Evolutionary conservation across 768 basidiomycete species (phyloP).

Genomic region (Pluteus cervinus): DNA sequence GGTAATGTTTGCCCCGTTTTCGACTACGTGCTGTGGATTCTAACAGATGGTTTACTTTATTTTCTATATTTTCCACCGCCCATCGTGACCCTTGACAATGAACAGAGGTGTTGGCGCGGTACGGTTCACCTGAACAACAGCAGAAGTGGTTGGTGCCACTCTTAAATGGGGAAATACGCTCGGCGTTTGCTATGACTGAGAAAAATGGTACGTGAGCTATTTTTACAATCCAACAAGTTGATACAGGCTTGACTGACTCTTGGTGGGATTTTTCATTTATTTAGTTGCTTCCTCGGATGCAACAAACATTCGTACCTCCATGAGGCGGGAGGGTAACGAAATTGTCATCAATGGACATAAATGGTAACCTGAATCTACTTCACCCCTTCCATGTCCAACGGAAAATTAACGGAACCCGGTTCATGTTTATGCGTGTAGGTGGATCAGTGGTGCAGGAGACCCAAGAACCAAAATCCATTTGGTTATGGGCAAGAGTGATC

Average conservation of each 20-base stretch:
- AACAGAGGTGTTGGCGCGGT: slow-evolving; percentile 92
- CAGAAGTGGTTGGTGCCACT: slow-evolving; percentile 85
- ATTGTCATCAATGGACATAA: slow-evolving; percentile 96
- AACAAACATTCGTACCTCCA: slow-evolving; percentile 87
- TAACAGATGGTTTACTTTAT: neutral
- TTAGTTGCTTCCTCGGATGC: slow-evolving; percentile 93
- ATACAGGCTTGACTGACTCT: slow-evolving; percentile 2
- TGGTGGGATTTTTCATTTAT: slow-evolving; percentile 5
- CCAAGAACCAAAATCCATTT: slow-evolving; percentile 86
- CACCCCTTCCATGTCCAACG: neutral
- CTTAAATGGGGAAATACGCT: slow-evolving; percentile 88
- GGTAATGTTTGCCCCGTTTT: slow-evolving; percentile 40
- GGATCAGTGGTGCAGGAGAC: slow-evolving; percentile 96
- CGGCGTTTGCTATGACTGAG: slow-evolving; percentile 97
- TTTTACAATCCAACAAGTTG: neutral
- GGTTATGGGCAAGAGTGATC: slow-evolving; percentile 93
- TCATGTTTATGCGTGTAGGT: slow-evolving; percentile 42
- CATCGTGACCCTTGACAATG: slow-evolving; percentile 5
- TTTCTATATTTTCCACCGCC: neutral
- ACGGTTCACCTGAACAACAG: slow-evolving; percentile 89
- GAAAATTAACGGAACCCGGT: neutral
- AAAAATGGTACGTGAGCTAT: slow-evolving; percentile 57
- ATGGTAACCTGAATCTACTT: slow-evolving; percentile 48
- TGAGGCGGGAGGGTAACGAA: slow-evolving; percentile 76
- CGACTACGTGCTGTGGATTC: no score